phyloP scores from a whole-genome alignment of 768 basidiomycete genomes.

The Hypholoma fasciculare region DNA sequence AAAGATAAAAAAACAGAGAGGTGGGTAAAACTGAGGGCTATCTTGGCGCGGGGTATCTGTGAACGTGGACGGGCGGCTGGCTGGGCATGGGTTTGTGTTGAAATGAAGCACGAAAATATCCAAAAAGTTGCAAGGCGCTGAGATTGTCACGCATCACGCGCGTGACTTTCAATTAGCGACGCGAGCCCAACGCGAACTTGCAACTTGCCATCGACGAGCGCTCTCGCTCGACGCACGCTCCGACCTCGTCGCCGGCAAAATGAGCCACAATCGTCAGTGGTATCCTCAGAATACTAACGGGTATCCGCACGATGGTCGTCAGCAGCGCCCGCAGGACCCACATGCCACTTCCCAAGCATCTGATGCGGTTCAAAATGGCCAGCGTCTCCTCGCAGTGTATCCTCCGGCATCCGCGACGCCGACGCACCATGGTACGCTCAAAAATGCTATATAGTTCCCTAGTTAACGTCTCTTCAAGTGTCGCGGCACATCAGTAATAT shows the following conservation, averaged over 20 bases:
- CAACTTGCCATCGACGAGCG: neutral
- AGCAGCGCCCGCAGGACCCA: conserved; percentile 16
- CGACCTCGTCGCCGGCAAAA: conserved; percentile 13
- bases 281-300: conserved; percentile 24
- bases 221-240: conserved; percentile 2
- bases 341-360: conserved; percentile 22
- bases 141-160: neutral
- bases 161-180: conserved; percentile 1
- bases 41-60: neutral
- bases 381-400: conserved; percentile 64
- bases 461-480: conserved; percentile 38
- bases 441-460: neutral
- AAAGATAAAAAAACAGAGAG: neutral
- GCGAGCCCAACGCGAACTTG: neutral
- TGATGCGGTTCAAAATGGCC: conserved; percentile 67
- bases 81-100: neutral
- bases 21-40: neutral
- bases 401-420: conserved; percentile 78
- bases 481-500: conserved; percentile 65
- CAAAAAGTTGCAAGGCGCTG: conserved; percentile 19
- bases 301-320: conserved; percentile 22
- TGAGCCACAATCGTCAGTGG: conserved; percentile 38
- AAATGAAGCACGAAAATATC: neutral
- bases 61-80: neutral
- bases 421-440: conserved; percentile 64